A percentile compares a stretch with the other conserved stretches of the same genome.
Conservation (phyloP, 164 flowering plant genomes). For the Dillenia turbinata region DNA sequence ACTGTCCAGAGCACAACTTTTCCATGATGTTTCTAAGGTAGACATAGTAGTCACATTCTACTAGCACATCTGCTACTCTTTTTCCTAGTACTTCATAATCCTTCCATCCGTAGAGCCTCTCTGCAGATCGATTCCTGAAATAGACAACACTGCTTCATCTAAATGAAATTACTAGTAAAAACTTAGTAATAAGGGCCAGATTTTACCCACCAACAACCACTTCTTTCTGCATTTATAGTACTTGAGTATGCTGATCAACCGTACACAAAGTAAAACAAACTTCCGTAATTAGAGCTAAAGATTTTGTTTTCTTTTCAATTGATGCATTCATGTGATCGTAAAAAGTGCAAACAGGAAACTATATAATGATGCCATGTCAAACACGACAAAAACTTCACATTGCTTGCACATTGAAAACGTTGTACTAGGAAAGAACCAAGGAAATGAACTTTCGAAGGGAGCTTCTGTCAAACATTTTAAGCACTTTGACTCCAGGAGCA, state of each 20-base stretch:
- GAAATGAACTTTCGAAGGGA: too few species aligned
- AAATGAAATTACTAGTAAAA: neutral
- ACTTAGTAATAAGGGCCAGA: too few species aligned
- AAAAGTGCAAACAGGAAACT: neutral
- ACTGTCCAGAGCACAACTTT: conserved; percentile 33
- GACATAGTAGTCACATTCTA: conserved; percentile 35
- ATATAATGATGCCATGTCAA: too few species aligned
- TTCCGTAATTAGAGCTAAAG: neutral
- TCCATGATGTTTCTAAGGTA: conserved; percentile 33
- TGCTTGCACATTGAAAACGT: too few species aligned
- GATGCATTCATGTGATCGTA: neutral
- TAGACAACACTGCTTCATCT: conserved; percentile 4
- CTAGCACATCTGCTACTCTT: conserved; percentile 34
- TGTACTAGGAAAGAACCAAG: too few species aligned
- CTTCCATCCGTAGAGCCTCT: conserved; percentile 74
- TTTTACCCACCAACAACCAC: too few species aligned
- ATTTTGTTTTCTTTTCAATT: neutral
- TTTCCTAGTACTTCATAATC: conserved; percentile 59
- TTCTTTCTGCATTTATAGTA: neutral
- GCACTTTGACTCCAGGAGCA: too few species aligned
- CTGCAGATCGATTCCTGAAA: conserved; percentile 79
- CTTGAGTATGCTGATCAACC: neutral
- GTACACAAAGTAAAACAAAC: neutral
- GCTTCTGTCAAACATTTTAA: too few species aligned
- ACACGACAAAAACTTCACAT: too few species aligned